These are phyloP conservation scores for Deinandra increscens DNA, from an alignment of 129 eudicot genomes.

Conservation along the genomic window DNA sequence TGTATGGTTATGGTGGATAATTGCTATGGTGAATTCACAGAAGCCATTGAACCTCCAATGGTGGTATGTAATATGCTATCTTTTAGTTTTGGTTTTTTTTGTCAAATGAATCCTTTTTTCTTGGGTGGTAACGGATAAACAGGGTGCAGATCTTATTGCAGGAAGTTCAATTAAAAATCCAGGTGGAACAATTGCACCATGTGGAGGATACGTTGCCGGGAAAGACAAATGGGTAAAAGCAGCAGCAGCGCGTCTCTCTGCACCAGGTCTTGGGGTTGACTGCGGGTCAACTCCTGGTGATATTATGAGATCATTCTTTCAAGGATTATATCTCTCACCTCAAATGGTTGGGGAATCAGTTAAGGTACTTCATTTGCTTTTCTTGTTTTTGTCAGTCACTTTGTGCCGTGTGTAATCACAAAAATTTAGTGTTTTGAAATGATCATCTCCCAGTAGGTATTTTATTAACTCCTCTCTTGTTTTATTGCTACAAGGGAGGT, in stretches of 20 bases:
- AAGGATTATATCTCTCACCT: conserved; percentile 91
- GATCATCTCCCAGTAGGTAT: no score
- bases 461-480: not conserved
- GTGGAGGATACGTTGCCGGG: conserved; percentile 98
- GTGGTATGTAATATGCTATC: conserved; percentile 83
- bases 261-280: conserved; percentile 94
- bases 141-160: conserved; percentile 99
- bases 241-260: conserved; percentile 98
- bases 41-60: conserved; percentile 90
- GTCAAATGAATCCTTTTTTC: not conserved
- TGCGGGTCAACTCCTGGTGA: conserved; percentile 98
- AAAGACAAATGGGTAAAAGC: conserved; percentile 83
- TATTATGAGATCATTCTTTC: conserved; percentile 81
- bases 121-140: conserved; percentile 31
- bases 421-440: no score
- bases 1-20: conserved; percentile 97
- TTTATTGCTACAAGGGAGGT: conserved; percentile 59
- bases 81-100: not conserved
- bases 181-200: conserved; percentile 97
- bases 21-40: conserved; percentile 97
- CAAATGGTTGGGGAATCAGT: conserved; percentile 99
- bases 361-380: conserved; percentile 47
- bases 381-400: not conserved
- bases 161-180: conserved; percentile 96
- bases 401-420: no score